Evolutionary conservation across 1,284 basidiomycete species (phyloP), one percentile per base, ranked within the genome.

Genomic region (Fomitiporia mediterranea): DNA sequence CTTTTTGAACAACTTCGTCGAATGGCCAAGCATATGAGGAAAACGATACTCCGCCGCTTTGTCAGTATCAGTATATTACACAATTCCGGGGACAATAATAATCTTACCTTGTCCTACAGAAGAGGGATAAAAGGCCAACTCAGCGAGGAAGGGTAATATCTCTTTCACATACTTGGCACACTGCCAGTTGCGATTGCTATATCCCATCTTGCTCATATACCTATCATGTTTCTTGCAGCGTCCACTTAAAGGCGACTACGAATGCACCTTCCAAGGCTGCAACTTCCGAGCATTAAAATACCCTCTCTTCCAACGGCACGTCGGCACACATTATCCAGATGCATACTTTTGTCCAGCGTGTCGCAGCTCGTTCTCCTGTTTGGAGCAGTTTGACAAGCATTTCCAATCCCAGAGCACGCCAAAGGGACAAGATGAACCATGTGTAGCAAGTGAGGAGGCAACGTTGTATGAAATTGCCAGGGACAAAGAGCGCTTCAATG

Each of bases 301-400:
- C 23, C 11, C 28, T 5, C 11, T 44, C 1, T 25, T 44, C 43
- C 30, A 34, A 11, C 52, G 52, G 19, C 55, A 56, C 21, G 19
- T 56, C 21, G 32, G 19, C 15, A 44, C 49, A 5, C 55, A 56
- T 27, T 56, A 51, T 25, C 55, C 55, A 13, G 39, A 40, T 17
- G 39, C 39, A 9, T 51, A 35, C 30, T 56, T 56, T 37, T 56
- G 55, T 28, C 55, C 55, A 8, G 38, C 51, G 11, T 56, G 55
- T 32, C 30, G 25, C 25, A 30, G 30, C 15, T 21, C 42, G 1
- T 39, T 44, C 40, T 25, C 28, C 28, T 34, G 52, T 11, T 42
- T 34, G 6, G 43, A 47, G 15, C 19, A 7, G 4, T 30, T 54
- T n/a, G 30, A 54, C 17, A 43, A 21, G 11, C 52, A 54, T 30